Evolutionary conservation across 768 basidiomycete genomes (phyloP).

Genomic region (Dictyophora rubrovolvata): DNA sequence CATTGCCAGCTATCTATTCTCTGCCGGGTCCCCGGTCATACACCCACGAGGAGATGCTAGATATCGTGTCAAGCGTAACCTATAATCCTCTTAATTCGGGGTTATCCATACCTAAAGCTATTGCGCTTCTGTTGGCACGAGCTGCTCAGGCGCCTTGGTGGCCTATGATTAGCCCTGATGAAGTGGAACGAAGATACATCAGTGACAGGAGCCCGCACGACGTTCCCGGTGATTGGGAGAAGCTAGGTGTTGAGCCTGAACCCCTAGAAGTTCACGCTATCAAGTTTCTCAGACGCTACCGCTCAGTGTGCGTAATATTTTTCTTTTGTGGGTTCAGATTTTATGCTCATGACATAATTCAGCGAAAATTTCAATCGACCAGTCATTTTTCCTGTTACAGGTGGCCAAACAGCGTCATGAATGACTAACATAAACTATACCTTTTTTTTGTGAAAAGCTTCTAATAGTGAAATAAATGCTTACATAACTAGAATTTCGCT

Average conservation of each 20-base stretch:
- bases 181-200: conserved; percentile 79
- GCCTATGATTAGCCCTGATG: conserved; percentile 86
- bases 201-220: conserved; percentile 50
- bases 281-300: conserved; percentile 80
- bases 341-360: conserved; percentile 12
- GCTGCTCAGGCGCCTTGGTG: conserved; percentile 73
- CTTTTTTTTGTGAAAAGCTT: not conserved
- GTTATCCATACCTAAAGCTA: conserved; percentile 63
- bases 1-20: conserved; percentile 55
- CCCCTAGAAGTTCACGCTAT: conserved; percentile 83
- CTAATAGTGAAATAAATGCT: not conserved
- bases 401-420: conserved; percentile 21
- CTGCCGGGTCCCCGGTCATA: conserved; percentile 86
- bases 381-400: conserved; percentile 41
- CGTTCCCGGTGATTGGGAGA: conserved; percentile 71
- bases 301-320: conserved; percentile 61
- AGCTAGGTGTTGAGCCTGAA: conserved; percentile 70
- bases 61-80: conserved; percentile 74
- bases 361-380: conserved; percentile 64
- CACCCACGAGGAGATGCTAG: conserved; percentile 69
- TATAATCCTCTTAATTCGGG: conserved; percentile 58
- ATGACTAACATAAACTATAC: conserved; percentile 13
- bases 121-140: conserved; percentile 57
- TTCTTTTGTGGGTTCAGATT: conserved; percentile 3
- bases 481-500: not conserved